Conservation (phyloP, 192 early-diverging fungal genomes). For the Fimicolochytrium jonesii region DNA sequence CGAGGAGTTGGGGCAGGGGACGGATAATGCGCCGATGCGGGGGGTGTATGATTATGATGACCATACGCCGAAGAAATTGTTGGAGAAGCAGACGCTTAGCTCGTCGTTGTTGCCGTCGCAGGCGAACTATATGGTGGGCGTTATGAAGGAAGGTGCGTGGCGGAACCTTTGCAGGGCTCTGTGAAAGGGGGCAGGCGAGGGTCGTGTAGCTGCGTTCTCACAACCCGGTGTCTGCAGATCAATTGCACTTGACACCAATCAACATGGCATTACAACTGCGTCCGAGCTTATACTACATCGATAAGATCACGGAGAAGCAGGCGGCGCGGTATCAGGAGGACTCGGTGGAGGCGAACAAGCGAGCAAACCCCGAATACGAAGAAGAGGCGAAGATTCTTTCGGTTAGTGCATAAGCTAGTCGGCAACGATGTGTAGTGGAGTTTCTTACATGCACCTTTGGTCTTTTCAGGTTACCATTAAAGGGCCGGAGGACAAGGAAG, state of each 20-base stretch:
- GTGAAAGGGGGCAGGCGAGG: background rate
- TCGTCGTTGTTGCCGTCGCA: conserved; percentile 73
- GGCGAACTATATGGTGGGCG: conserved; percentile 81
- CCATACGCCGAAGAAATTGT: conserved; percentile 44
- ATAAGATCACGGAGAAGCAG: conserved; percentile 82
- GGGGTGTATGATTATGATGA: conserved; percentile 43
- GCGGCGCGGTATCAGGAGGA: conserved; percentile 65
- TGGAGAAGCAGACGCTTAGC: conserved; percentile 77
- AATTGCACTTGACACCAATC: conserved; percentile 83
- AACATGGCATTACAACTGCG: conserved; percentile 72
- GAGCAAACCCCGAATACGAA: conserved; percentile 30
- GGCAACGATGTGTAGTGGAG: background rate
- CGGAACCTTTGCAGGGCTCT: background rate
- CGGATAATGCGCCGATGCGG: conserved; percentile 66
- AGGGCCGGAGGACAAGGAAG: conserved; percentile 38
- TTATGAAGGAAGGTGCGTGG: conserved; percentile 40
- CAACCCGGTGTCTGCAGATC: conserved; percentile 36
- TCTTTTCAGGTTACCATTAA: conserved; percentile 25
- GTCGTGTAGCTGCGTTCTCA: conserved; percentile 7
- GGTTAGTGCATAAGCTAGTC: conserved; percentile 8
- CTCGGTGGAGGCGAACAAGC: conserved; percentile 63
- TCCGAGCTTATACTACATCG: conserved; percentile 85
- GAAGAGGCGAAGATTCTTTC: conserved; percentile 31
- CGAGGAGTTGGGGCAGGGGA: conserved; percentile 68
- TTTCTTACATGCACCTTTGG: conserved; percentile 1